These are phyloP conservation scores for Candida maris DNA, from an alignment of 805 yeast species.

Conservation along the genomic window DNA sequence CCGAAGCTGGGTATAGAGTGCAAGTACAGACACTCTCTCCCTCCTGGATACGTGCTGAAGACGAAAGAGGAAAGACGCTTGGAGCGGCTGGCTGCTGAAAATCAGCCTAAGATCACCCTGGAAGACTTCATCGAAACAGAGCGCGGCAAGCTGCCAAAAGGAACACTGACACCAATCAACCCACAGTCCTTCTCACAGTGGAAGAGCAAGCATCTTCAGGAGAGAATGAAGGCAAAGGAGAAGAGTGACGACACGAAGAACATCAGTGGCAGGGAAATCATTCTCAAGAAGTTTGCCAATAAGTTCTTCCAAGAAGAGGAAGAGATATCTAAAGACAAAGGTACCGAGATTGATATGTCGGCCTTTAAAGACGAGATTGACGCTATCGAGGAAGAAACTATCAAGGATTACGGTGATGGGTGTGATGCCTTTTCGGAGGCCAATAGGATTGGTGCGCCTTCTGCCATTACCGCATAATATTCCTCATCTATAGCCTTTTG, in stretches of 20 bases:
- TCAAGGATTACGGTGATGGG: slow-evolving; percentile 78
- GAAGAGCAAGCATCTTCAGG: slow-evolving; percentile 67
- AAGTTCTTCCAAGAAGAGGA: slow-evolving; percentile 52
- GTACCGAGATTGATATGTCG: slow-evolving; percentile 55
- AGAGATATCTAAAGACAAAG: slow-evolving; percentile 43
- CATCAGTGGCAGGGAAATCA: slow-evolving; percentile 66
- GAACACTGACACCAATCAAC: slow-evolving; percentile 81
- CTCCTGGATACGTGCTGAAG: slow-evolving; percentile 94
- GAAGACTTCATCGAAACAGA: slow-evolving; percentile 96
- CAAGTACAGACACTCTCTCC: slow-evolving; percentile 92
- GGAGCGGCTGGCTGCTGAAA: slow-evolving; percentile 80
- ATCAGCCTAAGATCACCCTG: slow-evolving; percentile 84
- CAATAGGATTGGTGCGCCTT: slow-evolving; percentile 9
- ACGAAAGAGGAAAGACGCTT: slow-evolving; percentile 93
- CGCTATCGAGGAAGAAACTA: slow-evolving; percentile 47
- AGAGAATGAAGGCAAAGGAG: slow-evolving; percentile 40
- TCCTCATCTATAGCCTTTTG: no score
- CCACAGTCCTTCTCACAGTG: slow-evolving; percentile 74
- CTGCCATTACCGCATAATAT: slow-evolving; percentile 1
- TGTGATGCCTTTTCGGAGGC: slow-evolving; percentile 34
- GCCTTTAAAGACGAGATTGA: slow-evolving; percentile 54
- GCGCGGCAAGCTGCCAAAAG: slow-evolving; percentile 75
- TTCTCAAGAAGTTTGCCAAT: slow-evolving; percentile 56
- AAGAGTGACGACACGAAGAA: slow-evolving; percentile 42
- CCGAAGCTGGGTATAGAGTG: slow-evolving; percentile 53